Percentiles rank a stretch among this genome's conserved stretches.
Conservation (phyloP, 2,329 filamentous ascomycete species). For the Fonsecaea pedrosoi region DNA sequence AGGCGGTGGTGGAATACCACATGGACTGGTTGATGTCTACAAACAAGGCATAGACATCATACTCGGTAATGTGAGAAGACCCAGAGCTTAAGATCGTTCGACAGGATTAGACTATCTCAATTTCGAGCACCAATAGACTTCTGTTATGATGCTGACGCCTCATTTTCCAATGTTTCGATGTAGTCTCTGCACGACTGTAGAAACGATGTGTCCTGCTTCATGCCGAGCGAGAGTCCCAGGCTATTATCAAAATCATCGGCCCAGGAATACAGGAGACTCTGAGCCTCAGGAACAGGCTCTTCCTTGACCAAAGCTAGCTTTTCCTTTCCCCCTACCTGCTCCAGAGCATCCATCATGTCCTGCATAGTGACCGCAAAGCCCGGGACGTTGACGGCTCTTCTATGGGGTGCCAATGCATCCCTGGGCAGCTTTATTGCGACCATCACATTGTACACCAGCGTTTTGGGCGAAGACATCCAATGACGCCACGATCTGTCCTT, state of each 20-base stretch:
- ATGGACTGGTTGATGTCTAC: constrained; percentile 60
- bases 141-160: neutral
- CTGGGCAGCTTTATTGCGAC: constrained; percentile 53
- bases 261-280: constrained; percentile 62
- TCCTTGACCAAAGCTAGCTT: constrained; percentile 58
- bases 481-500: constrained; percentile 57
- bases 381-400: constrained; percentile 63
- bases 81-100: too few species aligned
- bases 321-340: constrained; percentile 60
- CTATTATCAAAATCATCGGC: constrained; percentile 61
- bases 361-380: constrained; percentile 59
- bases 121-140: neutral
- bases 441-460: constrained; percentile 60
- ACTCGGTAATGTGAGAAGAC: too few species aligned
- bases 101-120: too few species aligned
- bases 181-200: constrained; percentile 64
- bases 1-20: constrained; percentile 61
- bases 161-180: constrained; percentile 44
- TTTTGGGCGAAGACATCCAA: constrained; percentile 61
- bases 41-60: constrained; percentile 44
- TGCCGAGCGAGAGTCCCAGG: constrained; percentile 58
- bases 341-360: constrained; percentile 62
- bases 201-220: constrained; percentile 58
- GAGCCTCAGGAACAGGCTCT: constrained; percentile 56
- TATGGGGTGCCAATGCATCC: constrained; percentile 48